Evolutionary conservation across 306 rosid genomes (phyloP).

Genomic region (Rosa chinensis): DNA sequence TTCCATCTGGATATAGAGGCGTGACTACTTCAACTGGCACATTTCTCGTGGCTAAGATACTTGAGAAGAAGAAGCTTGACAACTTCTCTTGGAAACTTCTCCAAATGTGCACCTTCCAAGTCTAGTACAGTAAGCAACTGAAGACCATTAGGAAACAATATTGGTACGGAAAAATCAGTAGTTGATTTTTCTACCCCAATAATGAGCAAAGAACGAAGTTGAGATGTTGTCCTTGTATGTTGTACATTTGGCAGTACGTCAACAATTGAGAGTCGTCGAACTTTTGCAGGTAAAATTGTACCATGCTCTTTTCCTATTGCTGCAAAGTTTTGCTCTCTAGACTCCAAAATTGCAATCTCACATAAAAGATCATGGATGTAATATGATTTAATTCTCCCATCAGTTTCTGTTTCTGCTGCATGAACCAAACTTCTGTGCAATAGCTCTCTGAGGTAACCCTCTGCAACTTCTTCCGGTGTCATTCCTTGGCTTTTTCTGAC

Average conservation of each 20-base stretch:
- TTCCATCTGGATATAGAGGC: slow-evolving; percentile 16
- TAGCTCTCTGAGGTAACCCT: slow-evolving; percentile 55
- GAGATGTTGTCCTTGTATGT: slow-evolving; percentile 36
- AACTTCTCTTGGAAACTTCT: slow-evolving; percentile 21
- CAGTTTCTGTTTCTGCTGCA: slow-evolving; percentile 9
- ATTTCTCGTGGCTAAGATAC: slow-evolving; percentile 36
- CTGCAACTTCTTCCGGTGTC: slow-evolving; percentile 56
- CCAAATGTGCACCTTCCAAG: slow-evolving; percentile 20
- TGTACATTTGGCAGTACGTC: slow-evolving; percentile 36
- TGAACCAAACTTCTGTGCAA: slow-evolving; percentile 53
- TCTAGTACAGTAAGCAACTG: slow-evolving; percentile 39
- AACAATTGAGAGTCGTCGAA: slow-evolving; percentile 47
- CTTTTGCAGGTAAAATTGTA: slow-evolving; percentile 37
- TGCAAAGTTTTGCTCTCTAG: slow-evolving; percentile 52
- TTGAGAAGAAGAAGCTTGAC: slow-evolving; percentile 25
- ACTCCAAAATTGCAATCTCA: slow-evolving; percentile 47
- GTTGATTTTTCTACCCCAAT: slow-evolving; percentile 41
- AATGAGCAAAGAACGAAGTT: slow-evolving; percentile 59
- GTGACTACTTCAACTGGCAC: slow-evolving; percentile 21
- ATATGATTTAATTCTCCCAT: slow-evolving; percentile 24
- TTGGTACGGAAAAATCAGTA: slow-evolving; percentile 16
- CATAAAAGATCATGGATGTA: slow-evolving; percentile 51
- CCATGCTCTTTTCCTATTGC: slow-evolving; percentile 40
- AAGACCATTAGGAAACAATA: slow-evolving; percentile 12
- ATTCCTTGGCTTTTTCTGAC: slow-evolving; percentile 43